Evolutionary conservation across 306 rosid species (phyloP).

Genomic region (Potentilla sterilis): DNA sequence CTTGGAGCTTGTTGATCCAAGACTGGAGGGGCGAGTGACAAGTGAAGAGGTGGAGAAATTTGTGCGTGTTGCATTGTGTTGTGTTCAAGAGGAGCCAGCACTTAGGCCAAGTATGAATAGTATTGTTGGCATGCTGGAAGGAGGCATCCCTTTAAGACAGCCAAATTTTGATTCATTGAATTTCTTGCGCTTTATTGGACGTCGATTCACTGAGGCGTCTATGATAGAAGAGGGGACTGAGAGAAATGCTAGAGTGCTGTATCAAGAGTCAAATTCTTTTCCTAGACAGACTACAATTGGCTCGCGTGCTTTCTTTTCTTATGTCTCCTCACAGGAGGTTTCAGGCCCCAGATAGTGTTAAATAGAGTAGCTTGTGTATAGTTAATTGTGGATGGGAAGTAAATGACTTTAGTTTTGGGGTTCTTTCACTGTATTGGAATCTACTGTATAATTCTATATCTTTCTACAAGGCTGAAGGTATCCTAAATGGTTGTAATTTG

Average conservation of each 20-base stretch:
- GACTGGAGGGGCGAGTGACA: conserved; percentile 66
- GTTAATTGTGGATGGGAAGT: conserved; percentile 21
- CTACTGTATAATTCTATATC: conserved; percentile 13
- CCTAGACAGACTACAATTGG: conserved; percentile 30
- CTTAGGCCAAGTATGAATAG: conserved; percentile 76
- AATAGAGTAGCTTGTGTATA: conserved; percentile 7
- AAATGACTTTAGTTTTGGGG: conserved; percentile 15
- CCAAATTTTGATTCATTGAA: conserved; percentile 73
- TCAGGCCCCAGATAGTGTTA: conserved; percentile 84
- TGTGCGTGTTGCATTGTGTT: conserved; percentile 70
- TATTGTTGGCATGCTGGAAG: conserved; percentile 84
- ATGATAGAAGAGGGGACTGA: conserved; percentile 48
- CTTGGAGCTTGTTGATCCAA: conserved; percentile 70
- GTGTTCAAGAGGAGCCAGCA: conserved; percentile 83
- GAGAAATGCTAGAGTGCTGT: conserved; percentile 20
- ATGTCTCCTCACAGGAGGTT: conserved; percentile 67
- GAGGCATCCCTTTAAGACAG: conserved; percentile 52
- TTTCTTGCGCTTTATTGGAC: conserved; percentile 81
- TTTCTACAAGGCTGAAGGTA: conserved; percentile 10
- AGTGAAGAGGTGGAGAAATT: conserved; percentile 67
- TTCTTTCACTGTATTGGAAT: conserved; percentile 5
- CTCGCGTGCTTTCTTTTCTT: conserved; percentile 46
- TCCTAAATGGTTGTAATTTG: conserved; percentile 3
- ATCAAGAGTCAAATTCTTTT: conserved; percentile 35
- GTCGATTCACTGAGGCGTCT: conserved; percentile 74